A percentile compares a stretch with the other conserved stretches of the same genome.
Evolutionary conservation across 768 basidiomycete genomes (phyloP).

Genomic region (Amyloporia xantha): DNA sequence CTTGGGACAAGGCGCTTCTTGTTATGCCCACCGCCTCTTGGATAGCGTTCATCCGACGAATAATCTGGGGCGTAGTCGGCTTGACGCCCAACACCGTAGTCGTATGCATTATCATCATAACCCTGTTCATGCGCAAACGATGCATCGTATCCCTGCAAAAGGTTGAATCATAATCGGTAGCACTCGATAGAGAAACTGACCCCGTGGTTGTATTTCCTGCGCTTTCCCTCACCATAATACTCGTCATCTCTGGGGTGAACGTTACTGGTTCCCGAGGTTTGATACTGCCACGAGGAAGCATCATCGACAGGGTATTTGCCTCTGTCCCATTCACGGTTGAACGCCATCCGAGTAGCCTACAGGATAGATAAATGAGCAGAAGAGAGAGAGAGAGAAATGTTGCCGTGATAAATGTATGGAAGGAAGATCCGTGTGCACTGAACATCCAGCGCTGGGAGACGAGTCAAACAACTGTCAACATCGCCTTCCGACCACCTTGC

Average conservation of each 20-base stretch:
- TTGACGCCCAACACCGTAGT: conserved; percentile 26
- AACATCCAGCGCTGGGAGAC: not conserved
- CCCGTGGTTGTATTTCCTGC: conserved; percentile 73
- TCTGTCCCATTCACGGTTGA: conserved; percentile 83
- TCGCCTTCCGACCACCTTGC: conserved; percentile 19
- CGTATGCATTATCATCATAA: conserved; percentile 42
- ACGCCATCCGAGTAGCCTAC: conserved; percentile 45
- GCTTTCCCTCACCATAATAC: conserved; percentile 62
- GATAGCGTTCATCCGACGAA: conserved; percentile 37
- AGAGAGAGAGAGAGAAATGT: too few species aligned
- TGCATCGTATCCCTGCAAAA: conserved; percentile 44
- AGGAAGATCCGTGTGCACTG: not conserved
- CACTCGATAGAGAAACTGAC: too few species aligned
- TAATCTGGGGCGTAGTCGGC: conserved; percentile 36
- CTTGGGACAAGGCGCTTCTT: conserved; percentile 81
- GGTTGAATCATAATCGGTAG: too few species aligned
- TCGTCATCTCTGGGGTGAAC: conserved; percentile 64
- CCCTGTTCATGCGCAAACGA: conserved; percentile 42
- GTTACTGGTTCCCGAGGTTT: conserved; percentile 33
- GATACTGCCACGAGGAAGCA: conserved; percentile 31
- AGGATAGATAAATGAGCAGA: conserved; percentile 7
- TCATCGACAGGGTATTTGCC: conserved; percentile 47
- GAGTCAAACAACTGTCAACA: conserved; percentile 12
- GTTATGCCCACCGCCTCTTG: conserved; percentile 24
- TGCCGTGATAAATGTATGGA: too few species aligned